Evolutionary conservation across 768 basidiomycete species (phyloP), one percentile per base, ranked within the genome.

Genomic region (Tephrocybe sp.): DNA sequence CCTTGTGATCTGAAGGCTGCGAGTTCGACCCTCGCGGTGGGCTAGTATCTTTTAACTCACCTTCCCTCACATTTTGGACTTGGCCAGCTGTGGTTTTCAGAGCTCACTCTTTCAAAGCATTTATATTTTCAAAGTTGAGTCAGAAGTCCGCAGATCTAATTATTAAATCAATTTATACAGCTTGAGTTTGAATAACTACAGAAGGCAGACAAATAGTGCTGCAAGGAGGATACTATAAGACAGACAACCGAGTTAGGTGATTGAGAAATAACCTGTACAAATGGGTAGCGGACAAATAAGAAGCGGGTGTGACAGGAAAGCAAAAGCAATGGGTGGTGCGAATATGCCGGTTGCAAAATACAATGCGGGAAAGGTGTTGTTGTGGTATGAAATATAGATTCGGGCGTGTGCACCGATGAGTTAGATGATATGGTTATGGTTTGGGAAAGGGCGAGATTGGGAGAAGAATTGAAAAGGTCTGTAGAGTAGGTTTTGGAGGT

Each of bases 21-120:
- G 84, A 83, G 84, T 86, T 85, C 84, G 84, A 86, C 77, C 83
- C 83, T 82, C 84, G 83, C 84, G 83, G 81, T 85, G 83, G 84
- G 83, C 84, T 85, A 81, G 7, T 28, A 3, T 28, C 21, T 2
- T 43, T 43, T 43, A 5, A n/a, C n/a, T n/a, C n/a, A n/a, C n/a
- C n/a, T n/a, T n/a, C n/a, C n/a, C n/a, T n/a, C n/a, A n/a, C n/a
- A n/a, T n/a, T n/a, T n/a, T n/a, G n/a, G n/a, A n/a, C n/a, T n/a
- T n/a, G n/a, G n/a, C n/a, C n/a, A n/a, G n/a, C n/a, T n/a, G n/a
- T n/a, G n/a, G n/a, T n/a, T n/a, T n/a, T n/a, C n/a, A n/a, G n/a
- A n/a, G n/a, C n/a, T n/a, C n/a, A n/a, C n/a, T n/a, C n/a, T n/a
- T n/a, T n/a, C n/a, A n/a, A n/a, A n/a, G n/a, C n/a, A n/a, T n/a